Conservation (phyloP, 129 eudicot genomes). For the Centaurea solstitialis region DNA sequence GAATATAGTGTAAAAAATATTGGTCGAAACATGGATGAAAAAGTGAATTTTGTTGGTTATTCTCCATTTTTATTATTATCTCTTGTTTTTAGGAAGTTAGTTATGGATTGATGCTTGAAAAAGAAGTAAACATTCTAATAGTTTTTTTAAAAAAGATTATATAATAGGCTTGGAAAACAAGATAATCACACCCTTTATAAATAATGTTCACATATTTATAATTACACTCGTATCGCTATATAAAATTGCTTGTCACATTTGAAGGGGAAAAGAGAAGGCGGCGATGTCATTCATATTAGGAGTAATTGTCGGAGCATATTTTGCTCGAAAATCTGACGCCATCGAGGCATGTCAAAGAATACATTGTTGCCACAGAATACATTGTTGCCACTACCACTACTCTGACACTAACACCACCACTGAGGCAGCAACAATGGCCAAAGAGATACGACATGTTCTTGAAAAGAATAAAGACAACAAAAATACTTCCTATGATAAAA, state of each 20-base stretch:
- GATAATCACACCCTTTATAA: neutral
- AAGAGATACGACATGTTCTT: neutral
- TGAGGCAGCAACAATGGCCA: neutral
- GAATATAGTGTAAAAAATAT: too few relatives aligned
- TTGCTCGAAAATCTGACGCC: neutral
- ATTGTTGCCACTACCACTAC: neutral
- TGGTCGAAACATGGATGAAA: too few relatives aligned
- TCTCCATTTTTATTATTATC: too few relatives aligned
- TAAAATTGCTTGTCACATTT: neutral
- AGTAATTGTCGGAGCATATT: neutral
- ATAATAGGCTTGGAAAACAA: too few relatives aligned
- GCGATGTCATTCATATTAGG: neutral
- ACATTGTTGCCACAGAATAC: too few relatives aligned
- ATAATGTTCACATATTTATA: too few relatives aligned
- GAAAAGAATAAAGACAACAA: neutral
- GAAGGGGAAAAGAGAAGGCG: neutral
- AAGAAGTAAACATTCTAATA: neutral
- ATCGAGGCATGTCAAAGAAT: neutral
- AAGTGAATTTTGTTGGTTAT: too few relatives aligned
- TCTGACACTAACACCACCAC: neutral
- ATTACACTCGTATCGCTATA: neutral
- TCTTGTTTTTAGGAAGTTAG: too few relatives aligned
- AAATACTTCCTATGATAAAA: neutral
- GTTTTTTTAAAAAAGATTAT: neutral
- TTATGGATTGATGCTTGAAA: neutral